Conservation (phyloP, 805 yeast genomes). For the Saccharomyces kudriavzevii region DNA sequence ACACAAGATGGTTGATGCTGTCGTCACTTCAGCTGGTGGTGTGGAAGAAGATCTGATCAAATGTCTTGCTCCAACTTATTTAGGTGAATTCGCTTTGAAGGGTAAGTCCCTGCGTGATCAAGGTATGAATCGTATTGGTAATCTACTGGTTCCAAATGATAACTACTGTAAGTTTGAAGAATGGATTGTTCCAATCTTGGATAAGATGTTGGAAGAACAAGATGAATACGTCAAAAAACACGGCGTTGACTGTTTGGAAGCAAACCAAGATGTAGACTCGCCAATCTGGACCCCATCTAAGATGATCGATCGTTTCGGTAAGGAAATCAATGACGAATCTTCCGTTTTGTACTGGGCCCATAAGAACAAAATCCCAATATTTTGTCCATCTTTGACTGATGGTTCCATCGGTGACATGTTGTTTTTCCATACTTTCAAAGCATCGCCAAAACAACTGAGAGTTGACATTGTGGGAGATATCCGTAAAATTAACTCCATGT, state of each 20-base stretch:
- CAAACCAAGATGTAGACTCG: slow-evolving; percentile 37
- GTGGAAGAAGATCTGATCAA: slow-evolving; percentile 95
- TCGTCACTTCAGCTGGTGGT: slow-evolving; percentile 98
- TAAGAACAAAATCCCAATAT: slow-evolving; percentile 90
- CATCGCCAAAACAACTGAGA: slow-evolving; percentile 83
- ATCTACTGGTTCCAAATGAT: slow-evolving; percentile 92
- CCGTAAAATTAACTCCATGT: slow-evolving; percentile 80
- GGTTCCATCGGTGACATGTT: slow-evolving; percentile 99
- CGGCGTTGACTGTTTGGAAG: slow-evolving; percentile 51
- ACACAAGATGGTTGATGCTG: slow-evolving; percentile 87
- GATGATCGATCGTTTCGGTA: slow-evolving; percentile 86
- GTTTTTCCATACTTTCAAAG: slow-evolving; percentile 94
- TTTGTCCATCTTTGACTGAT: slow-evolving; percentile 96
- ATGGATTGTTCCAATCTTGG: slow-evolving; percentile 95
- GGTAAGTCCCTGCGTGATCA: slow-evolving; percentile 82
- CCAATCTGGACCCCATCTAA: slow-evolving; percentile 89
- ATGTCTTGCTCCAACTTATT: slow-evolving; percentile 89
- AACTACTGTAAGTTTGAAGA: slow-evolving; percentile 96
- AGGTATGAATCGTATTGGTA: slow-evolving; percentile 97
- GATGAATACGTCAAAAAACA: slow-evolving; percentile 49
- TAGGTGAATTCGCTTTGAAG: slow-evolving; percentile 81
- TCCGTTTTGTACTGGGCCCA: slow-evolving; percentile 97
- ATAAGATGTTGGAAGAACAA: slow-evolving; percentile 82
- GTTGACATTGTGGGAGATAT: slow-evolving; percentile 92
- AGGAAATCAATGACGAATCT: slow-evolving; percentile 88